These are phyloP conservation scores for Botrytis hyacinthi DNA, from an alignment of 2,329 filamentous ascomycete species.

Conservation along the genomic window DNA sequence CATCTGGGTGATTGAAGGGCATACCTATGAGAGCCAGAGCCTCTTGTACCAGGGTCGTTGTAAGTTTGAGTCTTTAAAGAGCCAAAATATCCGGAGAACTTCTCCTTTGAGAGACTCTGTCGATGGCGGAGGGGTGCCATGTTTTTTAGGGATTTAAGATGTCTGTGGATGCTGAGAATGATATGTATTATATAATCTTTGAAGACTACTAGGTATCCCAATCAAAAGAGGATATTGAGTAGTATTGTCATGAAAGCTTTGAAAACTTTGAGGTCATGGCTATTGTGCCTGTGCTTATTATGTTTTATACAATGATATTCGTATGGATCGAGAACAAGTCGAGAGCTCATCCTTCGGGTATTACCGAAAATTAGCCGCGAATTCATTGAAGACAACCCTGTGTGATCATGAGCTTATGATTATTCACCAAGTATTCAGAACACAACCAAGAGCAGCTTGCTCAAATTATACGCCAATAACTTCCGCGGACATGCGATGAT, in stretches of 20 bases:
- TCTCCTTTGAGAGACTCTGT: conserved; percentile 64
- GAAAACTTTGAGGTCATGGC: background rate
- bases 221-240: background rate
- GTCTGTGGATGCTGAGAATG: too few relatives aligned
- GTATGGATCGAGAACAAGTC: background rate
- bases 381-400: background rate
- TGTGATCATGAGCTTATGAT: background rate
- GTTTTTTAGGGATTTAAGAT: background rate
- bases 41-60: conserved; percentile 56
- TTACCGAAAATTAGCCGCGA: conserved; percentile 6
- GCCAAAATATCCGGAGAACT: conserved; percentile 65
- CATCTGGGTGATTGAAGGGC: conserved; percentile 32
- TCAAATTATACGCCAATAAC: conserved; percentile 26
- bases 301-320: background rate
- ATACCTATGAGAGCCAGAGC: conserved; percentile 56
- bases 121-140: conserved; percentile 43
- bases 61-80: conserved; percentile 70
- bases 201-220: background rate
- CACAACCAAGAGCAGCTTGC: conserved; percentile 23
- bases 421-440: background rate
- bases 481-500: conserved; percentile 37
- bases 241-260: background rate
- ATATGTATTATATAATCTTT: background rate
- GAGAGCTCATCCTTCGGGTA: background rate
- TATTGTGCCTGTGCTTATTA: background rate